These are phyloP conservation scores for Colletotrichum euphorbiae DNA, from an alignment of 2,329 filamentous ascomycete species.

Conservation along the genomic window DNA sequence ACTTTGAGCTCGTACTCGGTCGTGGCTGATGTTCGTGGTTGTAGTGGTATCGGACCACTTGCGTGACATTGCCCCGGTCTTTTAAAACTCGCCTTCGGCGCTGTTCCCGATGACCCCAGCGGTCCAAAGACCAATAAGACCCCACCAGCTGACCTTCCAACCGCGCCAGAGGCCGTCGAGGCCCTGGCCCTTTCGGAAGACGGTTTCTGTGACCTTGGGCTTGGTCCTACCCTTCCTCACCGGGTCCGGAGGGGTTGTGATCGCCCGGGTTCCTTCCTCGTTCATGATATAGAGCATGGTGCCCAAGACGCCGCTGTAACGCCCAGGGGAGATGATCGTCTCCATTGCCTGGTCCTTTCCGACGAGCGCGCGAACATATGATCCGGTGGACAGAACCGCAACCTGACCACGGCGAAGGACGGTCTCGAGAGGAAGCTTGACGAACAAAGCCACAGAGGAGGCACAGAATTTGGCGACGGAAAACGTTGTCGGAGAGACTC, in stretches of 20 bases:
- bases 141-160: conserved; percentile 84
- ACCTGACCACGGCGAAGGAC: conserved; percentile 91
- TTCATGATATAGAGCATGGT: conserved; percentile 90
- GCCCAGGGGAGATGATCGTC: conserved; percentile 83
- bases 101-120: conserved; percentile 72
- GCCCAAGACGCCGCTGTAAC: conserved; percentile 87
- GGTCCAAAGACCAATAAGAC: conserved; percentile 79
- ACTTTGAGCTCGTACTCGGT: neutral
- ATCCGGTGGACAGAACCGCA: conserved; percentile 70
- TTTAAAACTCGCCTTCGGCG: conserved; percentile 70
- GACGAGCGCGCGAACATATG: conserved; percentile 63
- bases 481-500: conserved; percentile 84
- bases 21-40: neutral
- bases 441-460: conserved; percentile 81
- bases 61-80: neutral
- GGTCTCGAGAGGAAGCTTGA: conserved; percentile 92
- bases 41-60: neutral
- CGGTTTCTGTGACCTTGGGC: conserved; percentile 53
- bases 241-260: conserved; percentile 49
- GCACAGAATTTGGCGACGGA: conserved; percentile 84
- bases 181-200: conserved; percentile 73
- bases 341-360: conserved; percentile 61
- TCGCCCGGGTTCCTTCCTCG: conserved; percentile 78
- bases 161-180: conserved; percentile 76
- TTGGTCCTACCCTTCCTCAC: conserved; percentile 49